Conservation (phyloP, 2,329 filamentous ascomycete species). For the Alternaria ethzedia region DNA sequence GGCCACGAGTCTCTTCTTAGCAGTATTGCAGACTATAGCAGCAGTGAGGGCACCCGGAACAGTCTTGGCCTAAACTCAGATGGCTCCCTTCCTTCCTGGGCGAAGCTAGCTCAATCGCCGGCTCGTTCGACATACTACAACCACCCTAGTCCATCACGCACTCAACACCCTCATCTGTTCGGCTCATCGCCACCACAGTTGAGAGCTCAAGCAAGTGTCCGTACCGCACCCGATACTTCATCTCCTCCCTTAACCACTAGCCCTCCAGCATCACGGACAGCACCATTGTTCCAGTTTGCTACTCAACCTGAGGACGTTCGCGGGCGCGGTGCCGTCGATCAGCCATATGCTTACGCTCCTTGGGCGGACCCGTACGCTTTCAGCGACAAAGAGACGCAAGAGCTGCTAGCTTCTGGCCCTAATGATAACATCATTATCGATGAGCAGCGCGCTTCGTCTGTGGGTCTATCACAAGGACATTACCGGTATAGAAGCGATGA, state of each 20-base stretch:
- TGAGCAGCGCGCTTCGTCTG: conserved; percentile 11
- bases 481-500: conserved; percentile 2
- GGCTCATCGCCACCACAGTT: conserved; percentile 38
- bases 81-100: conserved; percentile 18
- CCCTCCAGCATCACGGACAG: conserved; percentile 23
- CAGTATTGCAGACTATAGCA: conserved; percentile 46
- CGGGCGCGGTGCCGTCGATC: conserved; percentile 9
- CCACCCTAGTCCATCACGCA: conserved; percentile 31
- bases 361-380: conserved; percentile 32
- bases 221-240: conserved; percentile 12
- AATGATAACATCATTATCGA: conserved; percentile 45
- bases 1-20: conserved; percentile 27
- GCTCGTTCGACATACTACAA: conserved; percentile 31
- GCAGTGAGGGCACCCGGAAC: conserved; percentile 30
- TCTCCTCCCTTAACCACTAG: conserved; percentile 12
- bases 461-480: background rate
- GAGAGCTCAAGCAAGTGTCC: conserved; percentile 6
- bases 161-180: conserved; percentile 35
- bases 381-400: conserved; percentile 42
- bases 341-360: conserved; percentile 24
- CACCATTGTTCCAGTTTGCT: conserved; percentile 20
- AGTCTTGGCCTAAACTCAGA: conserved; percentile 22
- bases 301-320: background rate
- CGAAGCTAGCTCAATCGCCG: conserved; percentile 13
- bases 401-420: conserved; percentile 44